phyloP scores from a whole-genome alignment of 148 eudicot species.

The Heliosperma pusillum region DNA sequence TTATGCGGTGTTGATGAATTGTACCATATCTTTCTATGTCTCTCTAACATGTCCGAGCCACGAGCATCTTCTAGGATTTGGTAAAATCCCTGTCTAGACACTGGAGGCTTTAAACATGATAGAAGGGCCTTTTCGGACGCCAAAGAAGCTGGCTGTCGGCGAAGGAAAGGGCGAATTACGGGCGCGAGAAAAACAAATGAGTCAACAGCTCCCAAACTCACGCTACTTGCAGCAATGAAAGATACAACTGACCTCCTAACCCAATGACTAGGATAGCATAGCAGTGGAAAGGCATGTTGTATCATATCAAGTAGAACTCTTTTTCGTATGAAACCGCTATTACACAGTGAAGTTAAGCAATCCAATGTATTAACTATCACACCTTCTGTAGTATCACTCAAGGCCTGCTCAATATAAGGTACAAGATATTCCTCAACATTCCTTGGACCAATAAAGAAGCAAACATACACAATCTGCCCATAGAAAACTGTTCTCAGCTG shows the following conservation, averaged over 20 bases:
- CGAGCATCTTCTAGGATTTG: slow-evolving; percentile 70
- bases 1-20: slow-evolving; percentile 67
- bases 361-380: slow-evolving; percentile 85
- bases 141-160: slow-evolving; percentile 82
- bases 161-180: slow-evolving; percentile 72
- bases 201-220: slow-evolving; percentile 85
- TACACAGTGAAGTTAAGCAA: slow-evolving; percentile 79
- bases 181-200: slow-evolving; percentile 92
- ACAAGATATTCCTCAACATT: slow-evolving; percentile 96
- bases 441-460: slow-evolving; percentile 94
- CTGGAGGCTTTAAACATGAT: slow-evolving; percentile 82
- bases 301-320: slow-evolving; percentile 81
- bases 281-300: slow-evolving; percentile 75
- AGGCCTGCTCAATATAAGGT: slow-evolving; percentile 88
- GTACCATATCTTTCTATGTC: slow-evolving; percentile 99
- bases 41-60: slow-evolving; percentile 94
- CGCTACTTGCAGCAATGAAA: slow-evolving; percentile 87
- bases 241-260: slow-evolving; percentile 76
- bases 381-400: slow-evolving; percentile 82
- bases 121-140: slow-evolving; percentile 73
- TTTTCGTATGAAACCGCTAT: slow-evolving; percentile 70
- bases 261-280: slow-evolving; percentile 96
- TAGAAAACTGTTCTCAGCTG: slow-evolving; percentile 87
- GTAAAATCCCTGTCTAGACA: slow-evolving; percentile 69
- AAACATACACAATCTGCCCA: slow-evolving; percentile 81